A percentile compares a stretch with the other conserved stretches of the same genome.
Evolutionary conservation across 108 stramenopile genomes (phyloP).

Genomic region (Cyclotella sp.): DNA sequence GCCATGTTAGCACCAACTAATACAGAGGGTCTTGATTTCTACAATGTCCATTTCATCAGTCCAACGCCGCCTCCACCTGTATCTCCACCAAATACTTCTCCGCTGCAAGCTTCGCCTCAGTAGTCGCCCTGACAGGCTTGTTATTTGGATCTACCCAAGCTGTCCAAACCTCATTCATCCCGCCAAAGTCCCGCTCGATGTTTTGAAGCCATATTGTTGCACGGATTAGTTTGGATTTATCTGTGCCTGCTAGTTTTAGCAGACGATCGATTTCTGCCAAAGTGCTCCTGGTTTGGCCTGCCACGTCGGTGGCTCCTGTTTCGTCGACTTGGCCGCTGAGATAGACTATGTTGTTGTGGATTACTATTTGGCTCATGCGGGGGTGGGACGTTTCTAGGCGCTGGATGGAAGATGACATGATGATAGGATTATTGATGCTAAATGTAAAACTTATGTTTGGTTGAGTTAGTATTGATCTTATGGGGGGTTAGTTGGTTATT

Average conservation of each 20-base stretch:
- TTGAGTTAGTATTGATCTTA: no score
- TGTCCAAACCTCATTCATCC: constrained; percentile 72
- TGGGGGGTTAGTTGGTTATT: no score
- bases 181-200: constrained; percentile 62
- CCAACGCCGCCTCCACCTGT: constrained; percentile 67
- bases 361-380: constrained; percentile 49
- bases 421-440: neutral
- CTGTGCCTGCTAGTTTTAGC: constrained; percentile 64
- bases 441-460: no score
- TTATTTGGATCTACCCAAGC: constrained; percentile 73
- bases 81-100: constrained; percentile 69
- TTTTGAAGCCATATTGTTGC: constrained; percentile 75
- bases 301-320: constrained; percentile 35
- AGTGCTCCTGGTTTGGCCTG: constrained; percentile 58
- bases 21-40: neutral
- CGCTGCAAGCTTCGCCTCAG: constrained; percentile 67
- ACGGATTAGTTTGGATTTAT: constrained; percentile 65
- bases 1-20: no score
- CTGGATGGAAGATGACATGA: constrained; percentile 7
- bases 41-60: neutral
- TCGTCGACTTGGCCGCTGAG: constrained; percentile 57
- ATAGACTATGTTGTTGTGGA: constrained; percentile 63
- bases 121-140: constrained; percentile 72
- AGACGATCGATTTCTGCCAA: constrained; percentile 65
- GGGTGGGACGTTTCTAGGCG: constrained; percentile 15